Evolutionary conservation across 202 grass and related monocot genomes (phyloP).

Genomic region (Sporobolus alterniflorus): DNA sequence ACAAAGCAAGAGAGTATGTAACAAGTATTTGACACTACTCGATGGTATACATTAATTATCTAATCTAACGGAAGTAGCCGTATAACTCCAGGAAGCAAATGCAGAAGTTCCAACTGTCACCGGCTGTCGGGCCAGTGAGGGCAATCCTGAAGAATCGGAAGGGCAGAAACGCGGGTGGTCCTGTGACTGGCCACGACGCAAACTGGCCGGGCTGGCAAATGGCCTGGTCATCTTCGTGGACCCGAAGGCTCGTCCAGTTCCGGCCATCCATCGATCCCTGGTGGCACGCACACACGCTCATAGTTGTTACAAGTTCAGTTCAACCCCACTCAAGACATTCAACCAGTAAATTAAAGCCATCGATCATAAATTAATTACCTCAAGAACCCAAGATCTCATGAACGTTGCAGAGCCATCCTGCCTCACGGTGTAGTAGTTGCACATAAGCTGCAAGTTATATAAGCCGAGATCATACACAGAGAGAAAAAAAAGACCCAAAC

Average conservation of each 20-base stretch:
- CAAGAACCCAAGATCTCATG: constrained; percentile 85
- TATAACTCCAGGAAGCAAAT: constrained; percentile 96
- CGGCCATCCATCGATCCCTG: constrained; percentile 88
- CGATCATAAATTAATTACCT: constrained; percentile 43
- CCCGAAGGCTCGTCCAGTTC: constrained; percentile 75
- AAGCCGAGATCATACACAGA: background rate
- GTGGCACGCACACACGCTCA: background rate
- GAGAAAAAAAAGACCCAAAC: background rate
- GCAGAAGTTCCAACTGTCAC: constrained; percentile 71
- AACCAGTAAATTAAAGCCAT: background rate
- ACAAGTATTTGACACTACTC: too few species aligned
- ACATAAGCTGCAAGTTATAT: constrained; percentile 73
- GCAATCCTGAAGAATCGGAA: constrained; percentile 88
- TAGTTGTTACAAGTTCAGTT: background rate
- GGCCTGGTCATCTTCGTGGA: constrained; percentile 67
- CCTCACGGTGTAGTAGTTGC: constrained; percentile 92
- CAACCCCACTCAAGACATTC: background rate
- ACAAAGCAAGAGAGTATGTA: too few species aligned
- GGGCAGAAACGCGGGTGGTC: constrained; percentile 66
- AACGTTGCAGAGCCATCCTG: constrained; percentile 79
- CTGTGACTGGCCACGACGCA: constrained; percentile 75
- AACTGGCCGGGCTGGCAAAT: constrained; percentile 84
- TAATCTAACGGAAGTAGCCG: constrained; percentile 72
- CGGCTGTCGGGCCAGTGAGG: constrained; percentile 45
- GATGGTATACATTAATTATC: too few species aligned